A percentile compares a stretch with the other conserved stretches of the same genome.
Evolutionary conservation across 768 basidiomycete genomes (phyloP).

Genomic region (Udeniomyces megalosporus): DNA sequence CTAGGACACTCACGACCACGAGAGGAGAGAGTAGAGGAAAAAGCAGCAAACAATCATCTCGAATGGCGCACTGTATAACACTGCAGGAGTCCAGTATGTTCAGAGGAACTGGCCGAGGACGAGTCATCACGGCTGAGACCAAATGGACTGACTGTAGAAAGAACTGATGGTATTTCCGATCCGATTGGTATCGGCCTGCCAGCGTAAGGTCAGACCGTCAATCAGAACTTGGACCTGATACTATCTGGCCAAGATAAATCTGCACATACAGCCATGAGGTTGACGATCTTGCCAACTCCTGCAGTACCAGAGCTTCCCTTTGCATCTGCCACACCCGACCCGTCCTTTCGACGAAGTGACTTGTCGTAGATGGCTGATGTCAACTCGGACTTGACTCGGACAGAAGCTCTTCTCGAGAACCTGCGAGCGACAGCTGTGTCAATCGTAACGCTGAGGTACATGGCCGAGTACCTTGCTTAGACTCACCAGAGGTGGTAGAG

Average conservation of each 20-base stretch:
- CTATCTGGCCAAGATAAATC: neutral
- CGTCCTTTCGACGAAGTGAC: slow-evolving; percentile 3
- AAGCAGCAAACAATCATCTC: slow-evolving; percentile 14
- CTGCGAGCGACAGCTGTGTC: too few relatives aligned
- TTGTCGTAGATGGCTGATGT: slow-evolving; percentile 16
- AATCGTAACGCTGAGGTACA: too few relatives aligned
- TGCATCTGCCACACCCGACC: slow-evolving; percentile 4
- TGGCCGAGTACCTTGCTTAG: too few relatives aligned
- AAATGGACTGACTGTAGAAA: neutral
- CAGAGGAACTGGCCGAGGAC: too few relatives aligned
- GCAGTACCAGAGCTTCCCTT: slow-evolving; percentile 3
- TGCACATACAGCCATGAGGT: slow-evolving; percentile 8
- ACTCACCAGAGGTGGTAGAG: slow-evolving; percentile 11
- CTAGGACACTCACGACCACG: neutral
- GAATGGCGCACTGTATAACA: slow-evolving; percentile 5
- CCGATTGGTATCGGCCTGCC: slow-evolving; percentile 1
- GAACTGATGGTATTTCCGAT: neutral
- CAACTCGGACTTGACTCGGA: slow-evolving; percentile 9
- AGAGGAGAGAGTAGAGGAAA: slow-evolving; percentile 13
- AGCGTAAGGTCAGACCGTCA: neutral
- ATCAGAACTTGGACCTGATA: neutral
- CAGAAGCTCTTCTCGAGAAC: slow-evolving; percentile 8
- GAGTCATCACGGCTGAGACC: neutral
- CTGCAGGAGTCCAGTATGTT: neutral
- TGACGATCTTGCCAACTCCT: slow-evolving; percentile 13